Evolutionary conservation across 116 monocot genomes (phyloP).

Genomic region (Cymodocea nodosa): DNA sequence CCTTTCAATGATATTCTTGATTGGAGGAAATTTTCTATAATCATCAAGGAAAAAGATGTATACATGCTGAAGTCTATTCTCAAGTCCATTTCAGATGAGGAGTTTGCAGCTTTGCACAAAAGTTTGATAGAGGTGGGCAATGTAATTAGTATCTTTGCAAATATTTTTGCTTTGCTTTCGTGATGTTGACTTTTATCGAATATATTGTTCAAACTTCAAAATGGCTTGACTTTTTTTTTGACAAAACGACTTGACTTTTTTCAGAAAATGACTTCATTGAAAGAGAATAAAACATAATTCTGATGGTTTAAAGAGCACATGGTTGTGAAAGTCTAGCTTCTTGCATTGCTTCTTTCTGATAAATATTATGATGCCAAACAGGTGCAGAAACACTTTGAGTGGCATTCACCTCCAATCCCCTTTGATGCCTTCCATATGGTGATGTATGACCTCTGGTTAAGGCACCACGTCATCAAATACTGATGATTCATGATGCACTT

Average conservation of each 20-base stretch:
- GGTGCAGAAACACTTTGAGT: slow-evolving; percentile 88
- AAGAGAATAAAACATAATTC: no score
- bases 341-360: no score
- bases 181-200: not conserved
- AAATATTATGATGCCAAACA: slow-evolving; percentile 9
- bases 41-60: slow-evolving; percentile 81
- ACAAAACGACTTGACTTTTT: no score
- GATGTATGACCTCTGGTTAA: slow-evolving; percentile 93
- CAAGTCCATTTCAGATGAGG: slow-evolving; percentile 56
- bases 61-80: slow-evolving; percentile 76
- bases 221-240: no score
- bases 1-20: slow-evolving; percentile 91
- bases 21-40: slow-evolving; percentile 70
- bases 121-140: slow-evolving; percentile 57
- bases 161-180: not conserved
- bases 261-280: no score
- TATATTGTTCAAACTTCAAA: no score
- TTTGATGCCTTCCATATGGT: slow-evolving; percentile 96
- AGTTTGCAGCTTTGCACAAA: slow-evolving; percentile 59
- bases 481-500: slow-evolving; percentile 8
- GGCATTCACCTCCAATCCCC: slow-evolving; percentile 76
- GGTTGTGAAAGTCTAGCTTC: no score
- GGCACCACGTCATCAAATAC: slow-evolving; percentile 84
- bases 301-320: no score
- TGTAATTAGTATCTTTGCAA: not conserved